These are phyloP conservation scores for Penicillium hordei DNA, from an alignment of 2,329 filamentous ascomycete species.

Conservation along the genomic window DNA sequence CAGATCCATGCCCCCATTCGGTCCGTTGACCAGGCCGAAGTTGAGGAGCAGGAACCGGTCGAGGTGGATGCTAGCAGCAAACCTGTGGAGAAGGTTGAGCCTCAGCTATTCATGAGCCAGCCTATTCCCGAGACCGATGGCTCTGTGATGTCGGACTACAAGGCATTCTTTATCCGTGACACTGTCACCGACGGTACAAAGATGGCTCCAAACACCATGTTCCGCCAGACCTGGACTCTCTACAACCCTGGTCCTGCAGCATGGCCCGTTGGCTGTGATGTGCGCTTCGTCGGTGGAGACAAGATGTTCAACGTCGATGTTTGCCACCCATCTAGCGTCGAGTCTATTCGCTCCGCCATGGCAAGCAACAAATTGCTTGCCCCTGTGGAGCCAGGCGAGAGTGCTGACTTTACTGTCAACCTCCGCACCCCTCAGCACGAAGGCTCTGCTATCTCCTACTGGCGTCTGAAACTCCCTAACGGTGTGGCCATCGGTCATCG, in stretches of 20 bases:
- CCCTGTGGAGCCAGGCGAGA: slow-evolving; percentile 69
- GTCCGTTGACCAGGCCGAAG: slow-evolving; percentile 5
- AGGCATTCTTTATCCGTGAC: slow-evolving; percentile 74
- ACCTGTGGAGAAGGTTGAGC: slow-evolving; percentile 6
- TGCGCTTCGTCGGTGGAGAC: slow-evolving; percentile 90
- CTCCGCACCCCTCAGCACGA: slow-evolving; percentile 76
- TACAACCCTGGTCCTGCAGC: slow-evolving; percentile 74
- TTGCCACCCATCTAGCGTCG: slow-evolving; percentile 72
- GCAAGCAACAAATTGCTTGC: slow-evolving; percentile 76
- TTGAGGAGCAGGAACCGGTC: slow-evolving; percentile 29
- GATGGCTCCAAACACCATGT: slow-evolving; percentile 68
- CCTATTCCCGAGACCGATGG: neutral
- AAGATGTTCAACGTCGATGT: slow-evolving; percentile 93
- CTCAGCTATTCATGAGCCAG: neutral
- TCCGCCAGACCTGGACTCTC: slow-evolving; percentile 89
- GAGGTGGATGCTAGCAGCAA: slow-evolving; percentile 23
- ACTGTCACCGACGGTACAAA: slow-evolving; percentile 74
- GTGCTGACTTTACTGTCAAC: slow-evolving; percentile 76
- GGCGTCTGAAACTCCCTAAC: slow-evolving; percentile 81
- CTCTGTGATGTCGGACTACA: slow-evolving; percentile 32
- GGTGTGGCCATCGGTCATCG: slow-evolving; percentile 87
- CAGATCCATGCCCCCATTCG: slow-evolving; percentile 54
- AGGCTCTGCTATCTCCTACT: slow-evolving; percentile 89
- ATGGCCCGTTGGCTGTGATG: slow-evolving; percentile 87
- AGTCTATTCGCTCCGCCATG: slow-evolving; percentile 72